Evolutionary conservation across 805 yeast species (phyloP), one percentile per base, ranked within the genome.

Genomic region (Komagataella kurtzmanii): DNA sequence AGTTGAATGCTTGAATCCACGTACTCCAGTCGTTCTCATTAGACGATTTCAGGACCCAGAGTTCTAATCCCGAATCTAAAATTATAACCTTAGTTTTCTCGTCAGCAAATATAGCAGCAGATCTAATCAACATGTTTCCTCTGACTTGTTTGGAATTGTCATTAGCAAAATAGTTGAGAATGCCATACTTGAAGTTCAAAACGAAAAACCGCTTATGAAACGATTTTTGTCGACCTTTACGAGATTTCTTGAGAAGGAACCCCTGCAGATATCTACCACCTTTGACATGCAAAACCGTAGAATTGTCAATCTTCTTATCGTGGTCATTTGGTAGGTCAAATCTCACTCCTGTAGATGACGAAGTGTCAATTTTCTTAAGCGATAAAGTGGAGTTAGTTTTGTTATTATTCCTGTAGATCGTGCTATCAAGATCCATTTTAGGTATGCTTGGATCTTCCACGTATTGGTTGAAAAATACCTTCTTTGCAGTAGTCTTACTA

Each of bases 1-100:
- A 66, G 58, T 88, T 83, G 56, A 90, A 76, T 1, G 96, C 95
- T 50, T 80, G 75, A 12, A 85, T 77, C 99, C 99, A 93, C 5
- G 77, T 72, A 43, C 80, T 76, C 75, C 88, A 93, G 56, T 85
- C 90, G 6, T 74, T 71, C 8, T 67, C 65, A 52, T 73, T 79
- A 48, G 73, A 68, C 0, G 97, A 86, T 59, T 85, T 87, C 54
- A 91, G 71, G 44, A 80, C 81, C 98, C 98, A 91, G 7, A 86
- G 81, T 63, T 91, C 98, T 80, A 91, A 82, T 2, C 98, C 98
- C 0, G 97, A 88, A 64, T 93, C 97, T 53, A 93, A 76, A 48
- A 84, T 81, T 46, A 93, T 81, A 59, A 86, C 83, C 51, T 78
- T 68, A 21, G 79, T 77, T 53, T 77, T 76, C 23, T 79, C 73